Conservation (phyloP, 495 filamentous ascomycete genomes). For the Penicillium paradoxum region DNA sequence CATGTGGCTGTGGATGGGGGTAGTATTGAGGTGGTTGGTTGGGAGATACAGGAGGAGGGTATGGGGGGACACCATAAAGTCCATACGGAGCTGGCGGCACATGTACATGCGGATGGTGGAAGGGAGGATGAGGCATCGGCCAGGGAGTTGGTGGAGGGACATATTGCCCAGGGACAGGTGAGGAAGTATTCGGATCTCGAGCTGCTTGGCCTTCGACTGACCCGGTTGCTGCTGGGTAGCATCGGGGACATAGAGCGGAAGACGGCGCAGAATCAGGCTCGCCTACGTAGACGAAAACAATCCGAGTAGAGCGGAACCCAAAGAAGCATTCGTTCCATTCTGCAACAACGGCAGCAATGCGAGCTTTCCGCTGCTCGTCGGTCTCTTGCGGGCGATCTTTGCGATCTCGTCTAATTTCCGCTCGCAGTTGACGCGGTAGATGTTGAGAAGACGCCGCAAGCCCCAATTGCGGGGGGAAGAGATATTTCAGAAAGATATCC, state of each 20-base stretch:
- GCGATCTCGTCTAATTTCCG: constrained; percentile 39
- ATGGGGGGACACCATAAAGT: constrained; percentile 17
- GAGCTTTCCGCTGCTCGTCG: constrained; percentile 36
- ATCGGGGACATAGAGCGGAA: constrained; percentile 41
- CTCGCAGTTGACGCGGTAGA: constrained; percentile 37
- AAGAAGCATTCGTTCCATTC: constrained; percentile 55
- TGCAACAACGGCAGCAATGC: constrained; percentile 40
- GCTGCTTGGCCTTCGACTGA: constrained; percentile 9
- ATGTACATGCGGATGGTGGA: constrained; percentile 8
- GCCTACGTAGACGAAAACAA: constrained; percentile 37
- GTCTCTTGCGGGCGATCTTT: constrained; percentile 42
- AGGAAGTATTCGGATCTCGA: constrained; percentile 6
- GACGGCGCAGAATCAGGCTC: constrained; percentile 35
- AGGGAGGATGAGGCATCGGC: constrained; percentile 15
- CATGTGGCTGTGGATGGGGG: constrained; percentile 22
- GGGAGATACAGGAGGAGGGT: constrained; percentile 8
- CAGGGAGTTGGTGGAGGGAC: constrained; percentile 15
- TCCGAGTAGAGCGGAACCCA: constrained; percentile 33
- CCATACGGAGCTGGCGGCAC: constrained; percentile 12
- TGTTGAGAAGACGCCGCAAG: constrained; percentile 37
- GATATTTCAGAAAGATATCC: constrained; percentile 46
- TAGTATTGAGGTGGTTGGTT: constrained; percentile 28
- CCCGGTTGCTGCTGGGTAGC: constrained; percentile 40
- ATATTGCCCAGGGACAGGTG: constrained; percentile 17
- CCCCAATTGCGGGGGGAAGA: constrained; percentile 42